phyloP scores from a whole-genome alignment of 1,139 yeast species.

The Yamadazyma blattariae region DNA sequence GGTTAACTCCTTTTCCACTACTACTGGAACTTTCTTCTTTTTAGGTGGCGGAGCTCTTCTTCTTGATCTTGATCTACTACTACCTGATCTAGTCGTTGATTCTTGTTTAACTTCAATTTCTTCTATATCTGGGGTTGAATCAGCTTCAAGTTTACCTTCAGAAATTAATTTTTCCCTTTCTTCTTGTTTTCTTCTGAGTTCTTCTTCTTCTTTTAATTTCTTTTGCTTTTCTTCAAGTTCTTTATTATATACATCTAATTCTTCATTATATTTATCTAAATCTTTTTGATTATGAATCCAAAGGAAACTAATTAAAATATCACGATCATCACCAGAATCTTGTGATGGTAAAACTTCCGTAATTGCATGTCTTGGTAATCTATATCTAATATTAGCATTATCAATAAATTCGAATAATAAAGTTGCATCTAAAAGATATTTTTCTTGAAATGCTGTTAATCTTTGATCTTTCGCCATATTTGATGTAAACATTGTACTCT shows the following conservation, averaged over 20 bases:
- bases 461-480: conserved; percentile 41
- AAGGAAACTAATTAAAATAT: conserved; percentile 62
- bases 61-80: conserved; percentile 5
- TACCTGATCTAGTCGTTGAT: background rate
- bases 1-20: conserved; percentile 21
- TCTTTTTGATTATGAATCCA: conserved; percentile 56
- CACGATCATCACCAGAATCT: conserved; percentile 26
- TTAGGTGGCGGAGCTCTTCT: conserved; percentile 21
- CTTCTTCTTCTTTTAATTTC: conserved; percentile 19
- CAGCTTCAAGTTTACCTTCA: conserved; percentile 11
- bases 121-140: background rate
- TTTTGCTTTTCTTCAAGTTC: conserved; percentile 22
- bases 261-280: conserved; percentile 45
- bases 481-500: conserved; percentile 21
- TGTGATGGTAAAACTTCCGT: conserved; percentile 54
- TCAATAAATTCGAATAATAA: conserved; percentile 84
- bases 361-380: conserved; percentile 72
- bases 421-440: conserved; percentile 65
- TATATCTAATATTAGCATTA: conserved; percentile 69
- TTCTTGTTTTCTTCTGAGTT: conserved; percentile 21
- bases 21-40: conserved; percentile 18
- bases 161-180: conserved; percentile 10
- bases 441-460: conserved; percentile 73
- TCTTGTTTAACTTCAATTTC: conserved; percentile 2
- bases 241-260: conserved; percentile 28